phyloP scores from a whole-genome alignment of 192 early-diverging fungal genomes.

The Coemansia sp. region DNA sequence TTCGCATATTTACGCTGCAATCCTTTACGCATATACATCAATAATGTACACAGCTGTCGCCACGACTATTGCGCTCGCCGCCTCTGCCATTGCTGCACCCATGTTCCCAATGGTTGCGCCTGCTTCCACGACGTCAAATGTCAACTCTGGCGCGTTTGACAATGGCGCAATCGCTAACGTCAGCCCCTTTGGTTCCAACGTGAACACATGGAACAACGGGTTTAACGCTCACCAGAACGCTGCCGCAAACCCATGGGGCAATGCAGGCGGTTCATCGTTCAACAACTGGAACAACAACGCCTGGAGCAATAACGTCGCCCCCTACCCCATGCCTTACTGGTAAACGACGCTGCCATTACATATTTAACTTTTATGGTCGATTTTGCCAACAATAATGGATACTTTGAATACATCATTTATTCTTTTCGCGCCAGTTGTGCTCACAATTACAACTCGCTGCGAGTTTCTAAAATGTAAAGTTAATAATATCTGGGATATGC shows the following conservation, averaged over 20 bases:
- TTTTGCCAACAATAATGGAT: background rate
- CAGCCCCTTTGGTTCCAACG: conserved; percentile 39
- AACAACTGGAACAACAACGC: conserved; percentile 60
- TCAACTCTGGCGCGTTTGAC: conserved; percentile 50
- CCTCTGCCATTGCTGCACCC: conserved; percentile 26
- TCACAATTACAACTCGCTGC: background rate
- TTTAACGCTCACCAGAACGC: conserved; percentile 50
- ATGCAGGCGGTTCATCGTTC: conserved; percentile 48
- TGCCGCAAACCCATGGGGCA: conserved; percentile 47
- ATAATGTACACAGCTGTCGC: conserved; percentile 15
- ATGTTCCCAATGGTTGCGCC: conserved; percentile 30
- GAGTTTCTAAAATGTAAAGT: background rate
- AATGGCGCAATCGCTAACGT: conserved; percentile 38
- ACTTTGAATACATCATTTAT: background rate
- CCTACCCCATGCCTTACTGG: conserved; percentile 48
- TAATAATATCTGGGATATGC: conserved; percentile 22
- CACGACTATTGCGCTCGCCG: conserved; percentile 12
- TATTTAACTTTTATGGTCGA: background rate
- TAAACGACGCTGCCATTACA: background rate
- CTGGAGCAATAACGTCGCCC: conserved; percentile 44
- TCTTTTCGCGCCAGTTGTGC: background rate
- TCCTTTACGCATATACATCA: conserved; percentile 5
- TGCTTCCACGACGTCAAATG: conserved; percentile 37
- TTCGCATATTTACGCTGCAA: background rate
- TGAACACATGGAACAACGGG: conserved; percentile 51